phyloP scores from a whole-genome alignment of 768 basidiomycete species.

The Auriscalpium vulgare region DNA sequence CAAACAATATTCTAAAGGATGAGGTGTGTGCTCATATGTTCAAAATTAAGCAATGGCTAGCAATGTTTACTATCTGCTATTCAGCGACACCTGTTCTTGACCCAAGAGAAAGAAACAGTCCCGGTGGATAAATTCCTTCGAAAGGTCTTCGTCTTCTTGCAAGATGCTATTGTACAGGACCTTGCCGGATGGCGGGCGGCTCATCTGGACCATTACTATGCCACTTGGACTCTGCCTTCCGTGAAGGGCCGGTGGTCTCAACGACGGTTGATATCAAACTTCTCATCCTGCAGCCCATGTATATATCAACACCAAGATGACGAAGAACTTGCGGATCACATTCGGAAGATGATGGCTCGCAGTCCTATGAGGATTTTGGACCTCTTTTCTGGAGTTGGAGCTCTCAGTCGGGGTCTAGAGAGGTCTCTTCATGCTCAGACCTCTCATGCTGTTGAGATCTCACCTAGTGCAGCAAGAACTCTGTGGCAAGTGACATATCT shows the following conservation, averaged over 20 bases:
- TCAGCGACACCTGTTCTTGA: slow-evolving; percentile 58
- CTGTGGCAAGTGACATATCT: slow-evolving; percentile 36
- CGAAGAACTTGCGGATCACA: slow-evolving; percentile 14
- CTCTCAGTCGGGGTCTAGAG: slow-evolving; percentile 54
- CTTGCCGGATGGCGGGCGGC: slow-evolving; percentile 12
- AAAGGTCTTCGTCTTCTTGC: slow-evolving; percentile 40
- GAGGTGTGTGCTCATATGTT: slow-evolving; percentile 37
- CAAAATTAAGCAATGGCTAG: neutral
- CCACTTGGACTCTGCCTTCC: no score
- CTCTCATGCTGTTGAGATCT: slow-evolving; percentile 63
- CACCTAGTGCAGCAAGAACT: slow-evolving; percentile 68
- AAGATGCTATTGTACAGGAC: slow-evolving; percentile 20
- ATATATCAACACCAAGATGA: slow-evolving; percentile 10
- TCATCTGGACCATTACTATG: slow-evolving; percentile 44
- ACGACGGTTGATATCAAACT: no score
- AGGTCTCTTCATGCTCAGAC: slow-evolving; percentile 43
- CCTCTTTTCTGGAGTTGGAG: slow-evolving; percentile 43
- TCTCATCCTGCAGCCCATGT: no score
- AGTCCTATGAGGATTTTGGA: slow-evolving; percentile 28
- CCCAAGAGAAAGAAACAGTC: slow-evolving; percentile 33
- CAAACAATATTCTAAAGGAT: slow-evolving; percentile 36
- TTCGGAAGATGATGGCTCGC: slow-evolving; percentile 20
- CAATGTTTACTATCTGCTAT: neutral
- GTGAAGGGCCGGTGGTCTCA: no score
- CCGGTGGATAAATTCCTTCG: slow-evolving; percentile 34